Base-by-base conservation (phyloP, 2,329 filamentous ascomycete species). In the Dendrostoma leiphaemia region DNA sequence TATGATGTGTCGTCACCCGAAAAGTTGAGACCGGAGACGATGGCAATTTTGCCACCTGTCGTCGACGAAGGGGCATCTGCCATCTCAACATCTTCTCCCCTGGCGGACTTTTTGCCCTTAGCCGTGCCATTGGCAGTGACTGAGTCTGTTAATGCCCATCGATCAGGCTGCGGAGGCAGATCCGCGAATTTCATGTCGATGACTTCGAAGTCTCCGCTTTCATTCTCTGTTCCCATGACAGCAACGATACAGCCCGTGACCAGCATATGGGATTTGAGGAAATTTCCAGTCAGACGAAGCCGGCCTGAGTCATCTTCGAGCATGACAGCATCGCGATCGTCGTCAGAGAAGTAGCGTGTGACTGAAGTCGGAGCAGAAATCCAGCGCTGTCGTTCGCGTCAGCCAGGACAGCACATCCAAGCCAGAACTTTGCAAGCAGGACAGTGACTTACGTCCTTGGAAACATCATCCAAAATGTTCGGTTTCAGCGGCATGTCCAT, bases 401-500 rank as follows among this genome's bases (percentile, higher is more conserved):
- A 46, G 28, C 44, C 10, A 9, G 4, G 5, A 32, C n/a, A n/a
- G n/a, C n/a, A 19, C 29, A 32, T 9, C 29, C 29, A 28, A n/a
- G 40, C 29, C 23, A 44, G 40, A 28, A 13, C 3, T 17, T 43
- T 54, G 3, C 56, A 15, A 19, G 45, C 6, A 21, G 31, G 13
- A 23, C 15, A n/a, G 6, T 41, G 12, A 70, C 82, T 60, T 73
- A 92, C 90, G 71, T 97, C 93, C 72, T 95, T 96, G 37, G 90
- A 88, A 38, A 99, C 89, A 64, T 99, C 94, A 56, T 97, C 92
- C 31, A 99, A 75, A 68, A 99, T 93, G 66, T 95, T 96, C 1
- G 95, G 94, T 74, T 99, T 99, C 65, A 97, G 72, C 2, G 89
- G 84, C 90, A 99, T 92, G 60, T 97, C 91, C 88, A 97, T 96